Percentiles rank a stretch among this genome's conserved stretches.
Evolutionary conservation across 306 rosid species (phyloP).

Genomic region (Corylus avellana): DNA sequence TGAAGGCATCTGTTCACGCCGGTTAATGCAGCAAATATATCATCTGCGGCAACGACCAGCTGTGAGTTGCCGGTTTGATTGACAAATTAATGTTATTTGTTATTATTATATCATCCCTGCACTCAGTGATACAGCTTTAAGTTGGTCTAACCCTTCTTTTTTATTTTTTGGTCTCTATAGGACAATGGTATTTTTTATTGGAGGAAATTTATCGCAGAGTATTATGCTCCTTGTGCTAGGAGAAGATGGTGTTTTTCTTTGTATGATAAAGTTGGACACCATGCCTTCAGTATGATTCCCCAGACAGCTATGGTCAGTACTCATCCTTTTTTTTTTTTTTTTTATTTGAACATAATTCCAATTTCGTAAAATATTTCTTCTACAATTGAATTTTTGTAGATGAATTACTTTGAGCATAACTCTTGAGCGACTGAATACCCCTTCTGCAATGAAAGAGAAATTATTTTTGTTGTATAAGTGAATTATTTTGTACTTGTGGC

Average conservation of each 20-base stretch:
- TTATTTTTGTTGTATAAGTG: not conserved
- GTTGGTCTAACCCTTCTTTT: not conserved
- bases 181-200: conserved; percentile 44
- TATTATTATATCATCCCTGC: not conserved
- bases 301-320: conserved; percentile 37
- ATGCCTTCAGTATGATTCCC: conserved; percentile 27
- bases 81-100: not conserved
- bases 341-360: not conserved
- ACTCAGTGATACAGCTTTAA: not conserved
- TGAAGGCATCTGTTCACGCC: conserved; percentile 36
- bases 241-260: conserved; percentile 46
- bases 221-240: conserved; percentile 43
- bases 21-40: conserved; percentile 47
- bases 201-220: conserved; percentile 48
- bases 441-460: not conserved
- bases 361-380: not conserved
- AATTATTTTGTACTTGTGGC: not conserved
- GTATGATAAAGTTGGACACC: conserved; percentile 37
- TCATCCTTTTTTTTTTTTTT: conserved; percentile 8
- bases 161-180: conserved; percentile 18
- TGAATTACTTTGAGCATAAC: not conserved
- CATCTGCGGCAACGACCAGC: conserved; percentile 40
- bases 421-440: not conserved
- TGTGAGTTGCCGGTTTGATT: conserved; percentile 27
- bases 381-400: not conserved